Evolutionary conservation across 768 basidiomycete genomes (phyloP).

Genomic region (Antrodiella citrinella): DNA sequence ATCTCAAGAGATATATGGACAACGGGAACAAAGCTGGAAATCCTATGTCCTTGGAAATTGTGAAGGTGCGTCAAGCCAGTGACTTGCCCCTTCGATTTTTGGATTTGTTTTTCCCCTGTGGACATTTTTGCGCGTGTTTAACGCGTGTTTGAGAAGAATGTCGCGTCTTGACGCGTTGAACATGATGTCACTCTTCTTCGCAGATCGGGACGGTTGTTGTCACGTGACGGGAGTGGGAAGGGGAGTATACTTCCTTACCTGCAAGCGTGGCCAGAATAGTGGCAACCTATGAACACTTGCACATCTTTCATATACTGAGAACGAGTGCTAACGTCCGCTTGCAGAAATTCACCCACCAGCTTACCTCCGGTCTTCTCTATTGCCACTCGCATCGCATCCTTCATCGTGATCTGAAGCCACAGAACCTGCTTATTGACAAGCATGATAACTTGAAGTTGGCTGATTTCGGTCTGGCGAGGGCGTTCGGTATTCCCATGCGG

Average conservation of each 20-base stretch:
- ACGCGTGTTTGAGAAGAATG: conserved; percentile 19
- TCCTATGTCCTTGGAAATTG: conserved; percentile 64
- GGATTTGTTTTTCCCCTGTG: neutral
- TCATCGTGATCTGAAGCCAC: conserved; percentile 95
- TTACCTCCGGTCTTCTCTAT: conserved; percentile 85
- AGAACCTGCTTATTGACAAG: conserved; percentile 90
- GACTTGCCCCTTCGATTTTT: neutral
- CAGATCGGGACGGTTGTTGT: neutral
- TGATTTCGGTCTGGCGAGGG: conserved; percentile 92
- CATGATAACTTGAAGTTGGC: conserved; percentile 89
- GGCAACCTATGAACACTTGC: too few species aligned
- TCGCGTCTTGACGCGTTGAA: conserved; percentile 21
- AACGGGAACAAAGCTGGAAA: conserved; percentile 62
- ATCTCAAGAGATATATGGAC: conserved; percentile 97
- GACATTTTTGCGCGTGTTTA: conserved; percentile 19
- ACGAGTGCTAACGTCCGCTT: too few species aligned
- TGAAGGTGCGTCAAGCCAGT: conserved; percentile 57
- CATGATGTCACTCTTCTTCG: neutral
- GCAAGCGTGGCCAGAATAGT: too few species aligned
- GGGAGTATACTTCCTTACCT: too few species aligned
- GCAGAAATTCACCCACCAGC: conserved; percentile 95
- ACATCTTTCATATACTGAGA: too few species aligned
- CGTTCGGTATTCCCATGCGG: conserved; percentile 96
- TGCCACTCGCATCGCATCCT: conserved; percentile 94
- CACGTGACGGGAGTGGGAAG: conserved; percentile 16